Evolutionary conservation across 352 stramenopile species (phyloP), one percentile per base, ranked within the genome.

Genomic region (Thalassiosira livingstoniorum): DNA sequence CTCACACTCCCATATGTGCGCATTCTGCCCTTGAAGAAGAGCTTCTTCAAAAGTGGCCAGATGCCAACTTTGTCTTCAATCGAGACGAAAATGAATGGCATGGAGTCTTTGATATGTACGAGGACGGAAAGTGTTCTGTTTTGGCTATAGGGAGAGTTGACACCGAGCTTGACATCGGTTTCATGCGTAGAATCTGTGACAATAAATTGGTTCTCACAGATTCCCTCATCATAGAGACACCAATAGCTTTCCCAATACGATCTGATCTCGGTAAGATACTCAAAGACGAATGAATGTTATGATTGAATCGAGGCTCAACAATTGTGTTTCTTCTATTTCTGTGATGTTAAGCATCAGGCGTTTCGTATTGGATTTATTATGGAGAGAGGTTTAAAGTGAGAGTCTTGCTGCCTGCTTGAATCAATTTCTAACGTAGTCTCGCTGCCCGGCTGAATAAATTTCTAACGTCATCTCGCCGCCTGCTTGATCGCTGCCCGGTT

Each of bases 331-430:
- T 11, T 4, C 3, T 61, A 2, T 27, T 61, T 61, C 13, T 39
- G 3, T 39, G 27, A 29, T 7, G n/a, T n/a, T n/a, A n/a, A 53
- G 66, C 61, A 43, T 58, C 75, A 15, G 66, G 57, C 13, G 61
- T 83, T 58, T 74, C 58, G 1, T 78, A 78, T 32, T 83, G 75
- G 75, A 83, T 83, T 34, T 62, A 61, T 27, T n/a, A 73, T 31
- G 75, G 42, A 25, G 42, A 73, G 54, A 77, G 63, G 27, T 54
- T 29, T 37, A 27, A 76, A 43, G 58, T 18, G 18, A 18, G 60
- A 23, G 60, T 39, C 0, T 27, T 80, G 4, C 18, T 73, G 35
- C 45, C n/a, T n/a, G n/a, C n/a, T n/a, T n/a, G n/a, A n/a, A n/a
- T n/a, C n/a, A n/a, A n/a, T n/a, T n/a, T n/a, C n/a, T n/a, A n/a